phyloP scores from a whole-genome alignment of 306 rosid genomes.

The Astragalus membranaceus region DNA sequence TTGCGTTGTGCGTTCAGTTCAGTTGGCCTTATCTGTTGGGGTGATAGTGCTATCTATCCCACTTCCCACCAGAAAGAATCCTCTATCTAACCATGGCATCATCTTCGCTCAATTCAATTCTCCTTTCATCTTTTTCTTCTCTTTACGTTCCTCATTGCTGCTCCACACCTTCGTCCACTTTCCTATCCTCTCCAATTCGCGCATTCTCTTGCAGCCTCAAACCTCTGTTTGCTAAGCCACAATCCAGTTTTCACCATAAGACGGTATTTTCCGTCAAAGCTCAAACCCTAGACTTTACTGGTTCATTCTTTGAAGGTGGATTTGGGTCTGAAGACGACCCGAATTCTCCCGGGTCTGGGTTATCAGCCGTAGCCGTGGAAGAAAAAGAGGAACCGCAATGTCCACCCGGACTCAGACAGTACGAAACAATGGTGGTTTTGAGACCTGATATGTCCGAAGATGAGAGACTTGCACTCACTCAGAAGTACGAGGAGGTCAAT shows the following conservation, averaged over 20 bases:
- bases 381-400: conserved; percentile 75
- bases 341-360: conserved; percentile 18
- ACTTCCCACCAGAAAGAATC: not conserved
- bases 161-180: conserved; percentile 10
- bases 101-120: conserved; percentile 39
- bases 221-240: conserved; percentile 16
- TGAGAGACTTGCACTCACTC: conserved; percentile 22
- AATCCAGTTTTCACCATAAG: not conserved
- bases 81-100: conserved; percentile 41
- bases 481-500: conserved; percentile 26
- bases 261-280: not conserved
- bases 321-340: conserved; percentile 64
- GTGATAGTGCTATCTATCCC: not conserved
- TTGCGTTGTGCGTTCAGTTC: no score
- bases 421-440: conserved; percentile 21
- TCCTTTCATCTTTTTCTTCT: conserved; percentile 21
- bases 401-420: conserved; percentile 25
- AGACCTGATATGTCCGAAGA: conserved; percentile 29
- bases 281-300: conserved; percentile 24
- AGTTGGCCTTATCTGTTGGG: no score
- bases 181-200: conserved; percentile 4
- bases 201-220: conserved; percentile 17
- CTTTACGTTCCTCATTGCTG: conserved; percentile 14
- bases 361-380: conserved; percentile 34
- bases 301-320: conserved; percentile 69